These are phyloP conservation scores for Ustilago trichophora DNA, from an alignment of 1,284 basidiomycete genomes.

Conservation along the genomic window DNA sequence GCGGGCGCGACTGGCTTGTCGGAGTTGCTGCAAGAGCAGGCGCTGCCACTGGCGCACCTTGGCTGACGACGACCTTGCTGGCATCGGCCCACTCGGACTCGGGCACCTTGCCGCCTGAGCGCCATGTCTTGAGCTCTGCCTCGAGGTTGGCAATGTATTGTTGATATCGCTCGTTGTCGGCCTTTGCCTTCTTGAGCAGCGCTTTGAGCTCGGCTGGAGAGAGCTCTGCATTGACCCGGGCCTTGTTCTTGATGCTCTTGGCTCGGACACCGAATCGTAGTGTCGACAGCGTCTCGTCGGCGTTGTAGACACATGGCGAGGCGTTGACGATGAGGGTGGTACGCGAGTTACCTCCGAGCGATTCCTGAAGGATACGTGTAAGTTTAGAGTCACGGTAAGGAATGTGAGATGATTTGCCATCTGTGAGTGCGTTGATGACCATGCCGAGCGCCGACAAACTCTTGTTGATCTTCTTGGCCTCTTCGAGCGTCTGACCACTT, in stretches of 20 bases:
- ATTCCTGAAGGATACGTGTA: conserved; percentile 99
- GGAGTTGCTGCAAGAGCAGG: conserved; percentile 53
- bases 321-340: conserved; percentile 99
- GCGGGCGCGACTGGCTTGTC: conserved; percentile 68
- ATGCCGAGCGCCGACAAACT: conserved; percentile 95
- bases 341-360: conserved; percentile 96
- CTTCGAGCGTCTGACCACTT: conserved; percentile 96
- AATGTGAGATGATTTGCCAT: conserved; percentile 90
- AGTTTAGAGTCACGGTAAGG: conserved; percentile 99
- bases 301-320: conserved; percentile 96
- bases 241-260: conserved; percentile 99
- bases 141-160: conserved; percentile 89
- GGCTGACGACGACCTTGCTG: conserved; percentile 71
- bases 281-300: conserved; percentile 94
- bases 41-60: conserved; percentile 48
- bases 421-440: conserved; percentile 99
- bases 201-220: conserved; percentile 95
- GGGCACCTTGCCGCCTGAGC: conserved; percentile 85
- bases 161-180: conserved; percentile 83
- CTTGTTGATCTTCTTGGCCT: conserved; percentile 99
- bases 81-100: conserved; percentile 82
- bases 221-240: conserved; percentile 96
- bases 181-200: conserved; percentile 86
- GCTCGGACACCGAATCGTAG: conserved; percentile 93
- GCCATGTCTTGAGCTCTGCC: conserved; percentile 90